A percentile compares a stretch with the other conserved stretches of the same genome.
Conservation (phyloP, 208 protist species). For the Naegleria gruberi region DNA sequence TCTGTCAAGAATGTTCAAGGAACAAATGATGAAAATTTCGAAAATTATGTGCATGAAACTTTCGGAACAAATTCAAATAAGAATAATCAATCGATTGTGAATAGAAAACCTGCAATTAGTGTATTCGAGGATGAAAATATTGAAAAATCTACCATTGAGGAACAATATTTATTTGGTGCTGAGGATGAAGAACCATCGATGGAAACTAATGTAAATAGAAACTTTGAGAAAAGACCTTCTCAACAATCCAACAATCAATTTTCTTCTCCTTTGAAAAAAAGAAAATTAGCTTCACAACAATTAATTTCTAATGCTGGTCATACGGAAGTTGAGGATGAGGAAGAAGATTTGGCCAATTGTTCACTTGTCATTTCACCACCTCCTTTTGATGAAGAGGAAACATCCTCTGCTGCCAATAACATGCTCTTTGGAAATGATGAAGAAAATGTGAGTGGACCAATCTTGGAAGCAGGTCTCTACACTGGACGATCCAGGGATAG, state of each 20-base stretch:
- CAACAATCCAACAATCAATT: too few species aligned
- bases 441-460: not conserved
- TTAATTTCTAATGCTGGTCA: not conserved
- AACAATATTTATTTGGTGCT: not conserved
- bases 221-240: too few species aligned
- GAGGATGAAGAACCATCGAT: not conserved
- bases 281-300: not conserved
- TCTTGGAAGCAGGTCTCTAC: not conserved
- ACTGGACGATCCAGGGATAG: not conserved
- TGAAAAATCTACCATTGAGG: too few species aligned
- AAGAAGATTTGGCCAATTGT: not conserved
- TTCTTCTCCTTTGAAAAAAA: not conserved
- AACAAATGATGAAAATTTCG: not conserved
- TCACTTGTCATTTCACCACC: not conserved
- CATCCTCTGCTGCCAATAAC: not conserved
- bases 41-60: not conserved
- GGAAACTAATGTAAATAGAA: too few species aligned
- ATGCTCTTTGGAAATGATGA: not conserved
- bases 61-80: not conserved
- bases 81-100: too few species aligned
- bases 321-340: not conserved
- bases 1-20: not conserved
- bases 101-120: too few species aligned
- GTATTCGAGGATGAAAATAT: too few species aligned
- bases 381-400: not conserved